Base-by-base conservation (phyloP, 805 yeast species). In the Hanseniaspora lachancei region DNA sequence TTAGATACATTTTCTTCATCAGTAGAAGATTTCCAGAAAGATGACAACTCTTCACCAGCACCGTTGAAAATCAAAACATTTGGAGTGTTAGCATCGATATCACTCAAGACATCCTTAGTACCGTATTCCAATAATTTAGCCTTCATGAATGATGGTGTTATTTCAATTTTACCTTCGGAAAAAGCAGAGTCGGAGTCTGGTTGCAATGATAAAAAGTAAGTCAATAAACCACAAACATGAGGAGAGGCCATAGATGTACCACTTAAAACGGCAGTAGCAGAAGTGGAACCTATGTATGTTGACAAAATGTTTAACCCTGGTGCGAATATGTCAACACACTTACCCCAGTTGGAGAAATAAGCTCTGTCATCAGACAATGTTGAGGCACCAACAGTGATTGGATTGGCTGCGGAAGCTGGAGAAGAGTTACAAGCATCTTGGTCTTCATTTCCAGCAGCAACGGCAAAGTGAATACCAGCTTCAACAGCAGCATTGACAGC, bases 231-330 rank as follows among this genome's bases (percentile, higher is more conserved):
- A 58, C 89, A 83, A 62, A 89, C 89, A 66, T 89, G 96, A 47
- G 98, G 97, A 40, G 97, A 85, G 23, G 97, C 96, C 98, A 91
- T 91, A 16, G 97, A 91, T 12, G 97, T 91, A 72, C 98, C 98
- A 40, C 95, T 85, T 68, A 86, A 75, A 41, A 86, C 79, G 47
- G 93, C 89, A 61, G 91, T 84, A 44, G 89, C 86, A 54, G 79
- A 70, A 53, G 77, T 75, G 4, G 88, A 81, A 46, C 95, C 93
- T 68, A 82, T 85, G 68, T 84, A 86, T 40, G 91, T 84, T 46
- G 96, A 87, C 62, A 84, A 75, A 59, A 91, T 80, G 68, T 87
- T 84, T 64, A 88, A 82, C 66, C 98, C 98, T 24, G 98, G 98
- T 32, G 95, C 98, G 67, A 88, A 91, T 61, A 91, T 84, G 67